phyloP scores from a whole-genome alignment of 257 asterid genomes.

The Verbena officinalis region DNA sequence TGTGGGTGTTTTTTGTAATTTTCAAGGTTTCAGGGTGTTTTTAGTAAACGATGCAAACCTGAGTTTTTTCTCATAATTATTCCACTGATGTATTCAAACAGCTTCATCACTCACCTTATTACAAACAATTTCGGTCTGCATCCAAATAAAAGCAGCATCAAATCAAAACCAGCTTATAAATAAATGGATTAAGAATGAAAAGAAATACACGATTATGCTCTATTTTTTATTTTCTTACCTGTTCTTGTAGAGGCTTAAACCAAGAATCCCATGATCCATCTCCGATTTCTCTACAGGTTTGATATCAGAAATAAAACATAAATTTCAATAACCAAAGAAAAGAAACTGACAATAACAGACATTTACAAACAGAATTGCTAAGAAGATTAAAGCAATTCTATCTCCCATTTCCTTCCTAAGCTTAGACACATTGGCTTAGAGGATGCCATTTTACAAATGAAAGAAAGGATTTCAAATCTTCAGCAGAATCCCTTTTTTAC shows the following conservation, averaged over 20 bases:
- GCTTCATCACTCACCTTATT: constrained; percentile 61
- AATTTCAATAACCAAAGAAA: not conserved
- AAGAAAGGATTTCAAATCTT: not conserved
- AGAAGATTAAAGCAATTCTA: not conserved
- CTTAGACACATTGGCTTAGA: too few species aligned
- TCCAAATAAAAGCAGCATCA: constrained; percentile 22
- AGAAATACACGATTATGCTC: constrained; percentile 3
- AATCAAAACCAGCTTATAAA: constrained; percentile 26
- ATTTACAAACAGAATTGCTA: not conserved
- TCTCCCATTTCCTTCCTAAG: not conserved
- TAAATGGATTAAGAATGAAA: constrained; percentile 10
- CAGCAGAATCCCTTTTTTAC: not conserved
- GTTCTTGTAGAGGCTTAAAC: constrained; percentile 82
- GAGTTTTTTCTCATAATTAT: too few species aligned
- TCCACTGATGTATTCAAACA: constrained; percentile 15
- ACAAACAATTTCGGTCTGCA: constrained; percentile 90
- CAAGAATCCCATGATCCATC: constrained; percentile 94
- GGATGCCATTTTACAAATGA: too few species aligned
- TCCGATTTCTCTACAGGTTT: constrained; percentile 73
- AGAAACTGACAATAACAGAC: constrained; percentile 6
- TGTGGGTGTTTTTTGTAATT: too few species aligned
- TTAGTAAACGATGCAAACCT: too few species aligned
- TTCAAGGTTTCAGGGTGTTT: too few species aligned
- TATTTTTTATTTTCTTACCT: constrained; percentile 42
- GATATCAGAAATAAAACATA: constrained; percentile 12